Evolutionary conservation across 2,329 filamentous ascomycete species (phyloP), one percentile per base, ranked within the genome.

Genomic region (Pseudogymnoascus sp.): DNA sequence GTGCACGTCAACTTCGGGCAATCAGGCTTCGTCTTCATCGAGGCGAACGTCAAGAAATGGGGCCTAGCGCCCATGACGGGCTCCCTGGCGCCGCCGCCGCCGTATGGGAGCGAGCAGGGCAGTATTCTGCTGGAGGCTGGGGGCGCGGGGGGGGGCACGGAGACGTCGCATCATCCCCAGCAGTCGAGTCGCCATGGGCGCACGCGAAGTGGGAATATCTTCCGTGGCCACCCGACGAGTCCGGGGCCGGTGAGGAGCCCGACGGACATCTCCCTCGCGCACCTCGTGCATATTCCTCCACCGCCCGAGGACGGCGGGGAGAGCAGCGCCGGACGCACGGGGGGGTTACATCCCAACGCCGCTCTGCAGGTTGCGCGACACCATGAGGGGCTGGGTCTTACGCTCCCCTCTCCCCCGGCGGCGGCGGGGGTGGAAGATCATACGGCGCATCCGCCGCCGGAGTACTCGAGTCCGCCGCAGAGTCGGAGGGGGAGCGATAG

Each of bases 21-120:
- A 75, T 91, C 95, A 72, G 95, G 95, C 35, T 99, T 97, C 73
- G 95, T 99, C 60, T 99, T 97, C 73, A 97, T 99, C 70, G 95
- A 99, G 77, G 95, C 93, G 66, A 99, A 99, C 72, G 95, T 99
- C 65, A 99, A 99, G 85, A 99, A 97, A 81, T 99, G 95, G 95
- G 95, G 95, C 1, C 80, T 99, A 63, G 95, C 95, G 59, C 95
- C 95, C 4, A 96, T 96, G 83, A 97, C 91, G 1, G 95, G 95
- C 65, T 96, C 91, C 71, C 82, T 99, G 65, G 95, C 95, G 28
- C 95, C 95, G 15, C 95, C 95, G 47, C 95, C 95, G 61, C 95
- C 95, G 1, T 99, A 99, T 73, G 95, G 95, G 59, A 96, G 91
- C 67, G 95, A 97, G 77, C 92, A 96, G 76, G 95, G 95, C 70